Evolutionary conservation across 164 flowering plant genomes (phyloP), one percentile per base, ranked within the genome.

Genomic region (Vitis rotundifolia): DNA sequence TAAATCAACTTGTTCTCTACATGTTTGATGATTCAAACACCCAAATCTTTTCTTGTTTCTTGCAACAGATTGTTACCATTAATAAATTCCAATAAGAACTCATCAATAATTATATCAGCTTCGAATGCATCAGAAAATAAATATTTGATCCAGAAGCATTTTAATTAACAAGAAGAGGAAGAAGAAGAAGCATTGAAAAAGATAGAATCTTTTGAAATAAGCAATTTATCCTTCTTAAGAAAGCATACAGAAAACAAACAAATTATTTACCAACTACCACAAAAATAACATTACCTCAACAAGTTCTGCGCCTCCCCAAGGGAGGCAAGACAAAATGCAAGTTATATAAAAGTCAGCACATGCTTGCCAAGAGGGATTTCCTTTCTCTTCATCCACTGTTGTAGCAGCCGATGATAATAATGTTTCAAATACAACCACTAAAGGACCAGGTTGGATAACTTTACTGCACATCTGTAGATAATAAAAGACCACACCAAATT

Each of bases 341-440:
- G 81, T 81, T 13, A 96, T 80, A 58, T 93, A 96, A 68, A 96
- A 93, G 83, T 96, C 98, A 65, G 94, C 98, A 61, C 90, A 78
- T 59, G 99, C 86, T 84, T 93, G 99, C 98, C 99, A 93, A 50
- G 89, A 81, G n/a, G 98, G 98, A 81, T 89, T 96, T 73, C 98
- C 99, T 76, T 80, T 89, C 74, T 93, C 99, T 70, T 96, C 98
- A 81, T 96, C 99, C 63, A 94, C 87, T 14, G 90, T 93, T 58
- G 94, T 92, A 64, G 97, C 97, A 68, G 99, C 93, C 56, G 98
- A 93, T 47, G 98, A 96, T 61, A 96, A 66, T 59, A 96, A 79
- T 28, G 97, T 84, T 68, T 92, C 99, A 75, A 87, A 96, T 63
- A 86, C 80, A 76, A 84, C 90, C 44, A 91, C 88, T 55, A 93